phyloP scores from a whole-genome alignment of 2,329 filamentous ascomycete genomes.

The Aspergillus neoniger region DNA sequence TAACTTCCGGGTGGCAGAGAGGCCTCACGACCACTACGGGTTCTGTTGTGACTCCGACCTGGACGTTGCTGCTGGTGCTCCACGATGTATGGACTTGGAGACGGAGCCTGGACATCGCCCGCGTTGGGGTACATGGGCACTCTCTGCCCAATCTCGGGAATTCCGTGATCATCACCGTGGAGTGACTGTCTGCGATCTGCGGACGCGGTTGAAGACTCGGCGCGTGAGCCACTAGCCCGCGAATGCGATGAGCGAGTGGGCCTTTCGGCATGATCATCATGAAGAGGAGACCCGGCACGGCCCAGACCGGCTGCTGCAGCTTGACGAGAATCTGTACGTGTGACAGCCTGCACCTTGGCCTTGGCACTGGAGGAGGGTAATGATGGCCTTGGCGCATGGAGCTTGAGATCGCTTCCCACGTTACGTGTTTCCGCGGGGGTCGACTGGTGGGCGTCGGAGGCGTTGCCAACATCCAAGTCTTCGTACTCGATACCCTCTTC shows the following conservation, averaged over 20 bases:
- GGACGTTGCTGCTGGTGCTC: constrained; percentile 48
- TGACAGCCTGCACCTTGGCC: constrained; percentile 78
- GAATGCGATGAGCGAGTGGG: constrained; percentile 61
- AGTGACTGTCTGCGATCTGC: constrained; percentile 58
- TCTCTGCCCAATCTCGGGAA: constrained; percentile 86
- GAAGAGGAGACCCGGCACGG: constrained; percentile 53
- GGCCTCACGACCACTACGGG: constrained; percentile 69
- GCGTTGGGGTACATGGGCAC: constrained; percentile 93
- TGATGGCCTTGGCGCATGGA: constrained; percentile 87
- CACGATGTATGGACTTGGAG: constrained; percentile 63
- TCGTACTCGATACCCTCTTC: constrained; percentile 90
- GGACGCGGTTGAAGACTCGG: constrained; percentile 48
- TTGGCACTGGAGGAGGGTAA: constrained; percentile 79
- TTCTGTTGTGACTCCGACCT: constrained; percentile 66
- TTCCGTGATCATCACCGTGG: constrained; percentile 78
- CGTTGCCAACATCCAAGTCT: constrained; percentile 53
- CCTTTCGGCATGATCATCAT: constrained; percentile 53
- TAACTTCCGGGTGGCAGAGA: constrained; percentile 86
- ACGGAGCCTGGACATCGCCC: constrained; percentile 94
- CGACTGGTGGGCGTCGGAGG: constrained; percentile 44
- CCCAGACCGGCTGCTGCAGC: constrained; percentile 85
- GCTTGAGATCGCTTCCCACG: constrained; percentile 76
- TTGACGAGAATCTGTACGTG: constrained; percentile 84
- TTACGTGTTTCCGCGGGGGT: constrained; percentile 74
- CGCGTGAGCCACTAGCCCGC: constrained; percentile 60